Percentiles rank a stretch among this genome's conserved stretches.
Evolutionary conservation across 1,139 yeast genomes (phyloP).

Genomic region (Taphrina wiesneri): DNA sequence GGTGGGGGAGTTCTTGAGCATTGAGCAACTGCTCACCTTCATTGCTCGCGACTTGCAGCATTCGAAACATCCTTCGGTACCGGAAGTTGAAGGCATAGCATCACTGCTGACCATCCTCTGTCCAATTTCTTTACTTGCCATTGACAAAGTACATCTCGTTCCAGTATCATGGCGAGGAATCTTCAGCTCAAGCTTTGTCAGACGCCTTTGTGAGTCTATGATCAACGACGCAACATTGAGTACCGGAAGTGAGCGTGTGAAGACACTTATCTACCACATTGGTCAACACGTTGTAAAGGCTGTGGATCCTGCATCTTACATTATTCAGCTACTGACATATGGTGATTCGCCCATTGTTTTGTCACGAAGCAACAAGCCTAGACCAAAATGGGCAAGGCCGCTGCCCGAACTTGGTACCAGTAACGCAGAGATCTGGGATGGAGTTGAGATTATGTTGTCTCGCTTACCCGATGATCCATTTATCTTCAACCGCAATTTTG

Average conservation of each 20-base stretch:
- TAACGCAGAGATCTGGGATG: conserved; percentile 9
- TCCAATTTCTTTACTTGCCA: neutral
- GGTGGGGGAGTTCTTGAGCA: conserved; percentile 3
- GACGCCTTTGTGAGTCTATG: neutral
- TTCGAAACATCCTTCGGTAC: neutral
- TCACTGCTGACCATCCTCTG: conserved; percentile 10
- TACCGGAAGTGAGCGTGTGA: neutral
- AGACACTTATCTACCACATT: neutral
- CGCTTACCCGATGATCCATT: neutral
- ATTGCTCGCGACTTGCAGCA: conserved; percentile 5
- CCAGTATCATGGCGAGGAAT: conserved; percentile 1
- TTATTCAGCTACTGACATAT: neutral
- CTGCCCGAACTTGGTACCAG: neutral
- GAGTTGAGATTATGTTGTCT: neutral
- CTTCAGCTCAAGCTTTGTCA: neutral
- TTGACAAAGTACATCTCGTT: neutral
- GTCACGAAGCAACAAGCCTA: neutral
- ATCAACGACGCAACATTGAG: conserved; percentile 1
- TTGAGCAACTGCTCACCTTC: conserved; percentile 26
- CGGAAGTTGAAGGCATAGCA: neutral
- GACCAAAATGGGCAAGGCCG: neutral
- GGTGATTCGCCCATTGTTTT: neutral
- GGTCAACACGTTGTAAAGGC: neutral
- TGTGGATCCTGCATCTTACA: conserved; percentile 11
- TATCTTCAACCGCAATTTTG: neutral